Percentiles rank a stretch among this genome's conserved stretches.
phyloP scores from a whole-genome alignment of 1,284 basidiomycete species.

The Marasmius oreades region DNA sequence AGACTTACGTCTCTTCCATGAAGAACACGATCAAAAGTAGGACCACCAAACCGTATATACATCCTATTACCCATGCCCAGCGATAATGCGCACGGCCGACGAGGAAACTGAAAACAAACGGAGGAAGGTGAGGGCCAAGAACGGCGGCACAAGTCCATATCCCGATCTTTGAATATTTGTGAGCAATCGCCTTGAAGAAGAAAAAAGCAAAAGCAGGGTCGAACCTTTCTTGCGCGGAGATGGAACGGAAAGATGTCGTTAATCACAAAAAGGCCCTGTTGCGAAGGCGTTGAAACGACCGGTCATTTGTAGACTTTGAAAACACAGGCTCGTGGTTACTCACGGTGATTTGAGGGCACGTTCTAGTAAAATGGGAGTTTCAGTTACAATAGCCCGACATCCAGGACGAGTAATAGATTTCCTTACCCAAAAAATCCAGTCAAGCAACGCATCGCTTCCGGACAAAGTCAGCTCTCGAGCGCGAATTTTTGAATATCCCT shows the following conservation, averaged over 20 bases:
- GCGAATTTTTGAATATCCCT: neutral
- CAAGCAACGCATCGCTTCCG: constrained; percentile 51
- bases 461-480: constrained; percentile 3
- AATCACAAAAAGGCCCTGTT: constrained; percentile 45
- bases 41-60: constrained; percentile 38
- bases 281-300: neutral
- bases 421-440: constrained; percentile 54
- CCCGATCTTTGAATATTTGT: constrained; percentile 34
- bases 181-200: constrained; percentile 12
- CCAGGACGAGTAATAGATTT: neutral
- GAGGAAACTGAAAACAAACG: constrained; percentile 54
- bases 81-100: constrained; percentile 46
- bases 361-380: constrained; percentile 13
- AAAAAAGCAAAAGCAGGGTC: neutral
- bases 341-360: constrained; percentile 54
- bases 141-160: constrained; percentile 56
- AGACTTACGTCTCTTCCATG: constrained; percentile 40
- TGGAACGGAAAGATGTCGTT: constrained; percentile 62
- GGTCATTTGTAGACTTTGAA: neutral
- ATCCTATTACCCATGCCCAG: constrained; percentile 54
- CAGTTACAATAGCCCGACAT: neutral
- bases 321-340: too few relatives aligned
- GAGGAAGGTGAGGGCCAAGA: constrained; percentile 45
- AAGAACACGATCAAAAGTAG: constrained; percentile 40
- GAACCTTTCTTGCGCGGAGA: constrained; percentile 50